These are phyloP conservation scores for Diplodia seriata DNA, from an alignment of 2,329 filamentous ascomycete species.

Conservation along the genomic window DNA sequence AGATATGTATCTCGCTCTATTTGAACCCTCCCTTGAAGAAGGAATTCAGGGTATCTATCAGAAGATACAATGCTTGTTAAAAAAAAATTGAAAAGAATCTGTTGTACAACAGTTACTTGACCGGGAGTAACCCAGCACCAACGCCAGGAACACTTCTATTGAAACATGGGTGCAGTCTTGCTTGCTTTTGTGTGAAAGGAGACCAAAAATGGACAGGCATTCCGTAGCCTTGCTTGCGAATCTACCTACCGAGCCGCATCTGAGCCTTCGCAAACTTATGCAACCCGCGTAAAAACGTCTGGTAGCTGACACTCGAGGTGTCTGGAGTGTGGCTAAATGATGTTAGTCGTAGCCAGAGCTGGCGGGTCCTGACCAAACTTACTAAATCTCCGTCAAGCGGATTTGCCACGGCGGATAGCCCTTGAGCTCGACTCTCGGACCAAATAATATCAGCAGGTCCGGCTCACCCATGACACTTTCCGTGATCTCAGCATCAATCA, in stretches of 20 bases:
- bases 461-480: slow-evolving; percentile 84
- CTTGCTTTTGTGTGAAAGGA: background rate
- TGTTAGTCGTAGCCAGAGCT: slow-evolving; percentile 1
- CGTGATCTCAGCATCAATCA: slow-evolving; percentile 87
- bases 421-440: slow-evolving; percentile 79
- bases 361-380: slow-evolving; percentile 46
- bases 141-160: slow-evolving; percentile 1
- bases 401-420: slow-evolving; percentile 98
- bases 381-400: slow-evolving; percentile 91
- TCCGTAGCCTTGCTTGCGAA: background rate
- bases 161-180: background rate
- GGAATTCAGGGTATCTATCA: slow-evolving; percentile 7
- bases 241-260: slow-evolving; percentile 76
- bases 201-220: background rate
- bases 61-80: slow-evolving; percentile 10
- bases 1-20: slow-evolving; percentile 4
- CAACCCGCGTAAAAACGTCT: slow-evolving; percentile 86
- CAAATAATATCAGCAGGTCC: slow-evolving; percentile 86
- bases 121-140: background rate
- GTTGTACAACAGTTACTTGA: background rate
- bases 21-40: background rate
- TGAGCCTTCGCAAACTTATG: slow-evolving; percentile 86
- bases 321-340: slow-evolving; percentile 62
- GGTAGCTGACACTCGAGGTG: slow-evolving; percentile 86
- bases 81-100: background rate